Base-by-base conservation (phyloP, 1,139 yeast genomes). In the Nematodospora anomalae region DNA sequence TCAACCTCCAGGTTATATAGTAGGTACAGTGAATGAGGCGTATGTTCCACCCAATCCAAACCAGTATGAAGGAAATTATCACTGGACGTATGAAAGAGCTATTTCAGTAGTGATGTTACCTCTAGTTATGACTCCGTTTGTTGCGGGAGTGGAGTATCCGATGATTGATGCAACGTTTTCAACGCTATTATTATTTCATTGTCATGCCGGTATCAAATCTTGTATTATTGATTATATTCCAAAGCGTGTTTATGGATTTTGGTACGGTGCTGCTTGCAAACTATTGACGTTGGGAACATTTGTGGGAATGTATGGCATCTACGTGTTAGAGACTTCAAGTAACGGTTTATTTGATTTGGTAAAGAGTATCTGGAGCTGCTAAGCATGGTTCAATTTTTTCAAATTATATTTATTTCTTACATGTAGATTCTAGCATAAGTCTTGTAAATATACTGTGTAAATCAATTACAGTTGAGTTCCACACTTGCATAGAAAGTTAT, bases 181-280 rank as follows among this genome's bases (percentile, higher is more conserved):
- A 14, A 63, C 79, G 13, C 60, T 78, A 16, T 55, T 82, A 42
- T 64, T 83, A 50, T 73, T 77, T 46, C 92, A 84, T 59, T 70
- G 80, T 42, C 79, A 74, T 57, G 76, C 80, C 49, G 94, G 92
- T 22, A 76, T 83, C 67, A 82, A 82, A 60, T 68, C 86, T 32
- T 84, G 94, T 71, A 83, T 85, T 49, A 79, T 78, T 41, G 95
- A 85, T 62, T 85, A 85, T 64, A 80, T 85, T 38, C 89, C 89
- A 28, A 59, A 67, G 46, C 72, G 95, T 65, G 85, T 80, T 13
- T 85, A 80, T 53, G 92, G 92, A 28, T 58, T 69, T 25, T 77
- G 74, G 71, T 81, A 83, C 62, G 70, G 70, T 47, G 67, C 68
- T 46, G 89, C 89, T 43, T 65, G 74, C 67, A 73, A 75, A 52